Evolutionary conservation across 1,284 basidiomycete genomes (phyloP).

Genomic region (Moesziomyces parantarcticus): DNA sequence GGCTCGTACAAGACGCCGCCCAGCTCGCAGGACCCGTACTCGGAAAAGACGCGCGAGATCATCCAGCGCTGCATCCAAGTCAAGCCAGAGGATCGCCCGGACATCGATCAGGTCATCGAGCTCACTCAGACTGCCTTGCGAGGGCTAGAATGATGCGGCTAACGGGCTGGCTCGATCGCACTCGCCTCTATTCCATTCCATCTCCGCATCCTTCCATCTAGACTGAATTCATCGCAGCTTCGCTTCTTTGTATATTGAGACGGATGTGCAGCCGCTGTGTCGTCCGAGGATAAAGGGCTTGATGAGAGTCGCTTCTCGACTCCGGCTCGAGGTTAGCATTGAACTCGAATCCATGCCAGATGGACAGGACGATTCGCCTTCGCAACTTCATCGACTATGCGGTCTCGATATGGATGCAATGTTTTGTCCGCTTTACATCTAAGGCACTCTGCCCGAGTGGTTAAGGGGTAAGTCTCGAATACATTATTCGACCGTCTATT

Average conservation of each 20-base stretch:
- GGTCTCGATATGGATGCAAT: neutral
- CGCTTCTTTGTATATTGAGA: no score
- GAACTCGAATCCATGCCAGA: no score
- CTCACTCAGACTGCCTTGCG: constrained; percentile 49
- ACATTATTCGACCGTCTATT: constrained; percentile 13
- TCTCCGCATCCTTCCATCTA: no score
- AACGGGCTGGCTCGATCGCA: no score
- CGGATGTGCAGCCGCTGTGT: no score
- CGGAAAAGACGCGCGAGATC: constrained; percentile 58
- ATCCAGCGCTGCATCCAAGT: constrained; percentile 59
- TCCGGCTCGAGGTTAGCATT: no score
- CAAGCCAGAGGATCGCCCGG: constrained; percentile 57
- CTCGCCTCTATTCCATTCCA: neutral
- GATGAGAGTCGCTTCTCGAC: no score
- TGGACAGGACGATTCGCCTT: no score
- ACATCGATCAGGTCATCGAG: constrained; percentile 58
- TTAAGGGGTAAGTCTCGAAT: constrained; percentile 43
- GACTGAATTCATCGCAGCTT: no score
- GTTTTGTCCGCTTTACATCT: neutral
- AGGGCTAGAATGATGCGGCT: constrained; percentile 23
- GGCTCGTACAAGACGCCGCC: constrained; percentile 64
- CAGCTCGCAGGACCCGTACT: constrained; percentile 51
- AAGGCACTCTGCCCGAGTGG: constrained; percentile 42
- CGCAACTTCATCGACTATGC: no score
- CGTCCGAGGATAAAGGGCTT: no score